phyloP scores from a whole-genome alignment of 1,139 yeast genomes.

The Lodderomyces margitis region DNA sequence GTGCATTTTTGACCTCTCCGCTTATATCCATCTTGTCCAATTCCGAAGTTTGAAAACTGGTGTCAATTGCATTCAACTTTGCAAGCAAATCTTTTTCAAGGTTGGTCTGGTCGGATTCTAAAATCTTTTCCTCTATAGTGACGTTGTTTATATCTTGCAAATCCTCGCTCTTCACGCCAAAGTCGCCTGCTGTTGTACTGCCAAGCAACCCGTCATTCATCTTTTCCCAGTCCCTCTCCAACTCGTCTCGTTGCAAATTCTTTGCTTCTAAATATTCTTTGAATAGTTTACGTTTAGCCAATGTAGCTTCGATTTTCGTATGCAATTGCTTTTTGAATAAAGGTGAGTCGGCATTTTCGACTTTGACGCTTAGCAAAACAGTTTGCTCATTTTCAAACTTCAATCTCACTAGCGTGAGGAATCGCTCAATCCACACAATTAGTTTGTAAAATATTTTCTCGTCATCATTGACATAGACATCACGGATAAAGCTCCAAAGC shows the following conservation, averaged over 20 bases:
- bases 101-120: slow-evolving; percentile 20
- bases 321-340: slow-evolving; percentile 32
- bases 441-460: slow-evolving; percentile 69
- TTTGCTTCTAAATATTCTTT: slow-evolving; percentile 32
- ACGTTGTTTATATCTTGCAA: slow-evolving; percentile 51
- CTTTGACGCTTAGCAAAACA: slow-evolving; percentile 33
- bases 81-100: slow-evolving; percentile 17
- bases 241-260: slow-evolving; percentile 22
- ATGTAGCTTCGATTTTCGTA: slow-evolving; percentile 25
- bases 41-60: slow-evolving; percentile 24
- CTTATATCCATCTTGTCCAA: slow-evolving; percentile 25
- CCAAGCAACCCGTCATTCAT: slow-evolving; percentile 45
- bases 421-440: slow-evolving; percentile 62
- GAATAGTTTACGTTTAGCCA: slow-evolving; percentile 32
- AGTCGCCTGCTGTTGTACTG: slow-evolving; percentile 39
- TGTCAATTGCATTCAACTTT: slow-evolving; percentile 15
- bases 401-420: slow-evolving; percentile 57
- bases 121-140: slow-evolving; percentile 29
- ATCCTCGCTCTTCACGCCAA: slow-evolving; percentile 62
- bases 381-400: slow-evolving; percentile 54
- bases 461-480: slow-evolving; percentile 70
- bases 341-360: slow-evolving; percentile 21
- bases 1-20: slow-evolving; percentile 3
- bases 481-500: slow-evolving; percentile 72
- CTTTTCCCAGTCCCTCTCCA: slow-evolving; percentile 51